These are phyloP conservation scores for Ophiostoma ulmi DNA, from an alignment of 2,329 filamentous ascomycete species.

Conservation along the genomic window DNA sequence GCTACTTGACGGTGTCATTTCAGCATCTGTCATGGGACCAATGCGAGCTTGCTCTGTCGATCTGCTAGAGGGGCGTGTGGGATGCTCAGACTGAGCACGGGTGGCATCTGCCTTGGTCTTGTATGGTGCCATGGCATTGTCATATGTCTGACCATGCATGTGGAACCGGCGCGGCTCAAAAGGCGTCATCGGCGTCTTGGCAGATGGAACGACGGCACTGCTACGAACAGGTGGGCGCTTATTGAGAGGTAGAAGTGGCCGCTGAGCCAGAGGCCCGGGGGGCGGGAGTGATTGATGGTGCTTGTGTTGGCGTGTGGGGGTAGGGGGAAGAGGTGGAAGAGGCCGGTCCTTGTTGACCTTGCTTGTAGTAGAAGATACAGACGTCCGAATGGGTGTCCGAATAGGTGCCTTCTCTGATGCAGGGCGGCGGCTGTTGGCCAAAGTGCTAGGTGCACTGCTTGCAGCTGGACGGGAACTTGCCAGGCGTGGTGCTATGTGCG, in stretches of 20 bases:
- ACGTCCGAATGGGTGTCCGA: background rate
- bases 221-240: background rate
- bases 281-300: background rate
- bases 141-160: conserved; percentile 17
- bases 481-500: background rate
- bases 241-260: conserved; percentile 12
- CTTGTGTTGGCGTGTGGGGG: background rate
- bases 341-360: background rate
- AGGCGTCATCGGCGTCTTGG: background rate
- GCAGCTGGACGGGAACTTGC: background rate
- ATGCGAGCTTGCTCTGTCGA: background rate
- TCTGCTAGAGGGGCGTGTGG: background rate
- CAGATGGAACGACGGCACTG: background rate
- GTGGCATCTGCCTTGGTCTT: background rate
- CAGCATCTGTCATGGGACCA: conserved; percentile 2
- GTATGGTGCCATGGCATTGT: background rate
- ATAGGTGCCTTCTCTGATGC: background rate
- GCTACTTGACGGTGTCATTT: background rate
- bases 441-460: background rate
- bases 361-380: background rate
- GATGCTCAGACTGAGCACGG: background rate
- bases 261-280: conserved; percentile 12
- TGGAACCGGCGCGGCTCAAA: conserved; percentile 10
- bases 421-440: background rate
- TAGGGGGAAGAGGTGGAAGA: conserved; percentile 8